phyloP scores from a whole-genome alignment of 139 green algal genomes.

The Pedinophyceae sp. region DNA sequence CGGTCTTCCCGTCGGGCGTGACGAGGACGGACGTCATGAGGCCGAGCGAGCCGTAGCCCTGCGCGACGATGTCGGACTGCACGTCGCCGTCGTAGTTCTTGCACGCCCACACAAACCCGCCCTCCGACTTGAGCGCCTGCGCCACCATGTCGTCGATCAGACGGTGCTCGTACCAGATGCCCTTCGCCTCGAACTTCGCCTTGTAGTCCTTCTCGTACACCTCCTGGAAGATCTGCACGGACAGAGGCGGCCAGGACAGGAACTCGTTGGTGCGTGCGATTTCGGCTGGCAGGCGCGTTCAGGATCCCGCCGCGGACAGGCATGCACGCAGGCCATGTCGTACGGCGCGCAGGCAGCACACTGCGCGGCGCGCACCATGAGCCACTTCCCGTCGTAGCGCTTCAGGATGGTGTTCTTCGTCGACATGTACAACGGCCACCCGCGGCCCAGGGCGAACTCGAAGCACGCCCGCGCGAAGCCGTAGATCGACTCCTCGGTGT shows the following conservation, averaged over 20 bases:
- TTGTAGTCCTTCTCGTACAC: conserved; percentile 75
- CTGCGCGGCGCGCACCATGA: conserved; percentile 13
- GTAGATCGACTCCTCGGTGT: conserved; percentile 82
- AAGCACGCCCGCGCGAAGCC: conserved; percentile 86
- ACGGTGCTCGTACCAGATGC: conserved; percentile 92
- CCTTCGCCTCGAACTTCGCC: conserved; percentile 54
- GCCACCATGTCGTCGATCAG: conserved; percentile 98
- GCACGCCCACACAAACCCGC: conserved; percentile 93
- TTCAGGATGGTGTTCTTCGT: conserved; percentile 99
- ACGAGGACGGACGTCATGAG: conserved; percentile 92
- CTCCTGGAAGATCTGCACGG: conserved; percentile 69
- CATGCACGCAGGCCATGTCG: too few species aligned
- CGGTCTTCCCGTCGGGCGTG: conserved; percentile 78
- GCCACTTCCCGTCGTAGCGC: conserved; percentile 64
- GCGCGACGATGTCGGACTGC: conserved; percentile 28
- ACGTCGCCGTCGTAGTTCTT: conserved; percentile 97
- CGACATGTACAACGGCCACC: conserved; percentile 21
- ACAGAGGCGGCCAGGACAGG: too few species aligned
- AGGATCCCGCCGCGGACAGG: too few species aligned
- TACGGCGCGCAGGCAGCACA: too few species aligned
- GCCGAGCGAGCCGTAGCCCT: conserved; percentile 81
- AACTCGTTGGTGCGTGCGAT: too few species aligned
- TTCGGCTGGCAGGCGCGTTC: too few species aligned
- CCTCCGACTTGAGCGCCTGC: conserved; percentile 74
- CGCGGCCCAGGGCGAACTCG: conserved; percentile 62